Conservation (phyloP, 176 grass and related monocot genomes). For the Avena insularis region DNA sequence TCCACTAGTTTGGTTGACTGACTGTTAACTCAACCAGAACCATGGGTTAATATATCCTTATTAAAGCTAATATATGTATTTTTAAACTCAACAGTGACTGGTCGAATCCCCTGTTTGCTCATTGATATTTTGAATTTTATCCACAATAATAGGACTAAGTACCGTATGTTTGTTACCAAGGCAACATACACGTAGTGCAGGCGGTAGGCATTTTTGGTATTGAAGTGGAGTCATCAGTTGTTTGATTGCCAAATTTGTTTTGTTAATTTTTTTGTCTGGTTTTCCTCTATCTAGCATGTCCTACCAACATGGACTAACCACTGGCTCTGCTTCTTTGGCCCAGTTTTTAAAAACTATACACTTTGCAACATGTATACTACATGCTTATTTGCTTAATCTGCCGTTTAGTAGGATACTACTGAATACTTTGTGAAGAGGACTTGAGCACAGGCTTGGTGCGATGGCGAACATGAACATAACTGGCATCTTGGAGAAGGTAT, state of each 20-base stretch:
- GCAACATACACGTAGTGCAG: not conserved
- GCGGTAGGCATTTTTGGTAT: not conserved
- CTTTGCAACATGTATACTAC: not conserved
- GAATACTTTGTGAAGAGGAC: conserved; percentile 16
- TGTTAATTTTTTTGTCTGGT: not conserved
- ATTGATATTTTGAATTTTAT: not conserved
- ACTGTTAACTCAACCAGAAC: not conserved
- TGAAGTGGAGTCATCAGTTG: not conserved
- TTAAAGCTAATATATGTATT: not conserved
- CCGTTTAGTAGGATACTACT: conserved; percentile 14
- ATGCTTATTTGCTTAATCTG: not conserved
- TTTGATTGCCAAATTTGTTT: not conserved
- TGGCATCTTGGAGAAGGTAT: conserved; percentile 29
- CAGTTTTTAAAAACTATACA: not conserved
- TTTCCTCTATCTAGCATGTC: not conserved
- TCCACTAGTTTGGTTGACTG: not conserved
- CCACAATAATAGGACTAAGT: not conserved
- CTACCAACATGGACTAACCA: not conserved
- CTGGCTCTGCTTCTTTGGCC: not conserved
- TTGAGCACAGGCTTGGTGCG: not conserved
- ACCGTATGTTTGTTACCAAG: not conserved
- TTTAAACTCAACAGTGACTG: not conserved
- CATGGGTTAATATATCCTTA: not conserved
- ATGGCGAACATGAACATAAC: conserved; percentile 30
- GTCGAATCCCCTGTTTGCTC: not conserved